Evolutionary conservation across 2,329 filamentous ascomycete genomes (phyloP).

Genomic region (Paracoccidioides brasiliensis): DNA sequence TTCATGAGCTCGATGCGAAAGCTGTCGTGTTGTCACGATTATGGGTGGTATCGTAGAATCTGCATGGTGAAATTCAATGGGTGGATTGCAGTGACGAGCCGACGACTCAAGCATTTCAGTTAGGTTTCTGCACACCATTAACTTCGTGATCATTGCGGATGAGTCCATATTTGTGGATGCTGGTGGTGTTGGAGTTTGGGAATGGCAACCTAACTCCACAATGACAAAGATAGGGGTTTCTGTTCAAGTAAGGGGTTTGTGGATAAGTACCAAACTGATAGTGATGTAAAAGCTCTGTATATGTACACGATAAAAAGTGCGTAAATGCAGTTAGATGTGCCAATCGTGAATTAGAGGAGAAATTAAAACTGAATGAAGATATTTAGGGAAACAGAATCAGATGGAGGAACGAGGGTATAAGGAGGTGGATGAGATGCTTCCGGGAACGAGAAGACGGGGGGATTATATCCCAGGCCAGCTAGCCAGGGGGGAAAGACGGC

Average conservation of each 20-base stretch:
- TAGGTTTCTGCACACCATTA: conserved; percentile 1
- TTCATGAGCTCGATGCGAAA: conserved; percentile 3
- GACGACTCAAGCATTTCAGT: conserved; percentile 3
- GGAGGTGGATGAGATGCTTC: not conserved
- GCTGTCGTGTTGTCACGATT: conserved; percentile 3
- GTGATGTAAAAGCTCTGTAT: too few relatives aligned
- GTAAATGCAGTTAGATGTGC: not conserved
- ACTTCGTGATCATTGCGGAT: not conserved
- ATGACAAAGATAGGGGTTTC: not conserved
- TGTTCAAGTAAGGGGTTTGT: not conserved
- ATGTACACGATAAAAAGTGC: not conserved
- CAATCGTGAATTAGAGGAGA: not conserved
- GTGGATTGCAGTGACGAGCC: not conserved
- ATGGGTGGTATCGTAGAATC: not conserved
- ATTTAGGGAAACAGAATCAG: not conserved
- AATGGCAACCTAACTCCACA: not conserved
- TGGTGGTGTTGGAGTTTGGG: not conserved
- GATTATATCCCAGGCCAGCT: not conserved
- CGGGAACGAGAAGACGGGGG: not conserved
- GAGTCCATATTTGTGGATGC: not conserved
- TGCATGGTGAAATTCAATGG: conserved; percentile 4
- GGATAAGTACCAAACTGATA: not conserved
- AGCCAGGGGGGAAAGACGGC: not conserved
- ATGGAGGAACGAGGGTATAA: not conserved
- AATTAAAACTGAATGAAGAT: not conserved